phyloP scores from a whole-genome alignment of 2,329 filamentous ascomycete genomes.

The Xylariaceae sp. region DNA sequence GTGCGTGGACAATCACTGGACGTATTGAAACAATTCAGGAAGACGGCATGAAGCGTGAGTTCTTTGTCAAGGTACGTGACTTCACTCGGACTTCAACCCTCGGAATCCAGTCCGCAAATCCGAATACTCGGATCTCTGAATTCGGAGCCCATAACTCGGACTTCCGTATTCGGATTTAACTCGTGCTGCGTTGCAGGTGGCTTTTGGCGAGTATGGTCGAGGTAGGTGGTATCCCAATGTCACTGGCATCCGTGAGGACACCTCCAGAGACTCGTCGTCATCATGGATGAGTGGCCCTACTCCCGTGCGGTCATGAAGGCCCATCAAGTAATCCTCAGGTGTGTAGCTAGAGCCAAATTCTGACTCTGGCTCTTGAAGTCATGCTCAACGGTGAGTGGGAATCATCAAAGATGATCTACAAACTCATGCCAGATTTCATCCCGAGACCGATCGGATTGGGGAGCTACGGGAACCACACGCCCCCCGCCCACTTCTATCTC shows the following conservation, averaged over 20 bases:
- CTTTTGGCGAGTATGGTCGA: constrained; percentile 4
- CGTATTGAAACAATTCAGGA: background rate
- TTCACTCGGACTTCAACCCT: too few relatives aligned
- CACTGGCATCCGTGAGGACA: too few relatives aligned
- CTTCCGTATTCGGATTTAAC: too few relatives aligned
- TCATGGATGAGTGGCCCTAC: too few relatives aligned
- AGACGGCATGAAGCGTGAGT: background rate
- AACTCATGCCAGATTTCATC: constrained; percentile 5
- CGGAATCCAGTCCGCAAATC: too few relatives aligned
- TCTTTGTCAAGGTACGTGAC: background rate
- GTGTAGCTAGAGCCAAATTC: too few relatives aligned
- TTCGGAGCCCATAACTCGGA: background rate
- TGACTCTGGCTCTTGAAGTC: too few relatives aligned
- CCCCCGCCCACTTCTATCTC: constrained; percentile 14
- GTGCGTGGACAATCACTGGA: background rate
- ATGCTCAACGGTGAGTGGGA: constrained; percentile 14
- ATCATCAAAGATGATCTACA: constrained; percentile 7
- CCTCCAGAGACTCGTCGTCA: too few relatives aligned
- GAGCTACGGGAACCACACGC: constrained; percentile 1
- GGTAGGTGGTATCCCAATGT: too few relatives aligned
- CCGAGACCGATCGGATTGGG: constrained; percentile 8
- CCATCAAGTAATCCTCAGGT: too few relatives aligned
- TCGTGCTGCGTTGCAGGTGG: too few relatives aligned
- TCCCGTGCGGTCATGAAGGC: too few relatives aligned
- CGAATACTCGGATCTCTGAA: background rate